Percentiles rank a stretch among this genome's conserved stretches.
These are phyloP conservation scores for Pleurotus tuber-regium DNA, from an alignment of 768 basidiomycete genomes.

Conservation along the genomic window DNA sequence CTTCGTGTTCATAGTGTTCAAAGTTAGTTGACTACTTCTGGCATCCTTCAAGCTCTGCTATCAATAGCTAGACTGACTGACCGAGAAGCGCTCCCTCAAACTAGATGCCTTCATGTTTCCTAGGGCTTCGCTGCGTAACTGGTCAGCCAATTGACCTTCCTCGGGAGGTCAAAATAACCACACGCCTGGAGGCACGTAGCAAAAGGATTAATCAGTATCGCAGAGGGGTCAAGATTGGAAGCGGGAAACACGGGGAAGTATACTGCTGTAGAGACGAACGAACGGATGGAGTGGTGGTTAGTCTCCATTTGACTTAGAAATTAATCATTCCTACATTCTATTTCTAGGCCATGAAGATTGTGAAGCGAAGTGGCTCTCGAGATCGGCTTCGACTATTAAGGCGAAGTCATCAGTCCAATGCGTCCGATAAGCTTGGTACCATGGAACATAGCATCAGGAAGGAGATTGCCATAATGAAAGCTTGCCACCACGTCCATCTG, in stretches of 20 bases:
- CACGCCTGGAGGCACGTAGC: slow-evolving; percentile 30
- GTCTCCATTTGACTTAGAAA: slow-evolving; percentile 20
- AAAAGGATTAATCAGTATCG: slow-evolving; percentile 71
- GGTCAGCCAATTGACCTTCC: slow-evolving; percentile 34
- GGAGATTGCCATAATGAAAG: slow-evolving; percentile 93
- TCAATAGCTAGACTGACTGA: neutral
- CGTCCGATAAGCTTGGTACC: slow-evolving; percentile 39
- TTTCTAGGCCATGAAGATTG: slow-evolving; percentile 66
- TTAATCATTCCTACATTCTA: neutral
- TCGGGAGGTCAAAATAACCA: slow-evolving; percentile 44
- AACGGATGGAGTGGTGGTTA: slow-evolving; percentile 39
- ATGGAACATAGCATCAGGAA: slow-evolving; percentile 75
- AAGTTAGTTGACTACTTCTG: neutral
- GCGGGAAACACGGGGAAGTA: slow-evolving; percentile 55
- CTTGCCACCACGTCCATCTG: slow-evolving; percentile 74
- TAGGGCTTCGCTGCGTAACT: neutral
- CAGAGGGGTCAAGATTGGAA: slow-evolving; percentile 33
- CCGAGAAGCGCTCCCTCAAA: neutral
- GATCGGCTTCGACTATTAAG: slow-evolving; percentile 59
- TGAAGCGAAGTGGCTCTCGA: slow-evolving; percentile 62
- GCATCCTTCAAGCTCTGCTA: too few relatives aligned
- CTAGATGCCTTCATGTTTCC: slow-evolving; percentile 8
- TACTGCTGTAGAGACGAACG: slow-evolving; percentile 59
- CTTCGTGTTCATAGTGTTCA: neutral
- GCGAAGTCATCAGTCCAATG: slow-evolving; percentile 34